A percentile compares a stretch with the other conserved stretches of the same genome.
Evolutionary conservation across 768 basidiomycete species (phyloP).

Genomic region (Pisolithus sp.): DNA sequence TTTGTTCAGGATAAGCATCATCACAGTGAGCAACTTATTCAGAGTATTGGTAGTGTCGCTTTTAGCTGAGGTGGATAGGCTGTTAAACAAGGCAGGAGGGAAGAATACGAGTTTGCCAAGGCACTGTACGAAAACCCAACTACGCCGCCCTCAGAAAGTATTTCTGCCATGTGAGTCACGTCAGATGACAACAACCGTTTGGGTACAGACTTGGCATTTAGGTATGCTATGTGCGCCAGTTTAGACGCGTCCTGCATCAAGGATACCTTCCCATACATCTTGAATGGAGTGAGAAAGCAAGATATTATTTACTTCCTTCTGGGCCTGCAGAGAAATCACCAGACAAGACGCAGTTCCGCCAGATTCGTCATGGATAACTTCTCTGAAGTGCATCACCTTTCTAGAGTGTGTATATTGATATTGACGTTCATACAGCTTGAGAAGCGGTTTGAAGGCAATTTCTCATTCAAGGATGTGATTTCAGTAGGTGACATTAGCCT

Average conservation of each 20-base stretch:
- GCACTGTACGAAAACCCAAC: conserved; percentile 64
- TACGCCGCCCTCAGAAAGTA: conserved; percentile 61
- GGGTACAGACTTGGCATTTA: conserved; percentile 20
- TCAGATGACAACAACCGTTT: neutral
- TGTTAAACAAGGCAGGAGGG: conserved; percentile 64
- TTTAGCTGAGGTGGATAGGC: conserved; percentile 35
- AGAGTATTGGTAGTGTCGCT: neutral
- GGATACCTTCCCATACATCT: conserved; percentile 58
- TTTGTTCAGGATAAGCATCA: conserved; percentile 53
- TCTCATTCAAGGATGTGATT: conserved; percentile 47
- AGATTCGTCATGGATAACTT: conserved; percentile 69
- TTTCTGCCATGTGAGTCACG: conserved; percentile 56
- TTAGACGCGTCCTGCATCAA: conserved; percentile 50
- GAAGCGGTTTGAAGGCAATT: conserved; percentile 68
- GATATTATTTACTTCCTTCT: conserved; percentile 61
- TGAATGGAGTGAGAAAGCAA: conserved; percentile 47
- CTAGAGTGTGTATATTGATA: neutral
- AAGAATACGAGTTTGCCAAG: conserved; percentile 70
- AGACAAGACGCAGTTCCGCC: conserved; percentile 46
- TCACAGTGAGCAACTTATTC: conserved; percentile 35
- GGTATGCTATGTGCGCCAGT: conserved; percentile 59
- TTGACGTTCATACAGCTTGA: conserved; percentile 37
- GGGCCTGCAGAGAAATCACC: conserved; percentile 50
- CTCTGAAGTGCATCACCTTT: conserved; percentile 39
- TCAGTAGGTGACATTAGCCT: conserved; percentile 34